phyloP scores from a whole-genome alignment of 768 basidiomycete genomes.

The Naganishia friedmannii region DNA sequence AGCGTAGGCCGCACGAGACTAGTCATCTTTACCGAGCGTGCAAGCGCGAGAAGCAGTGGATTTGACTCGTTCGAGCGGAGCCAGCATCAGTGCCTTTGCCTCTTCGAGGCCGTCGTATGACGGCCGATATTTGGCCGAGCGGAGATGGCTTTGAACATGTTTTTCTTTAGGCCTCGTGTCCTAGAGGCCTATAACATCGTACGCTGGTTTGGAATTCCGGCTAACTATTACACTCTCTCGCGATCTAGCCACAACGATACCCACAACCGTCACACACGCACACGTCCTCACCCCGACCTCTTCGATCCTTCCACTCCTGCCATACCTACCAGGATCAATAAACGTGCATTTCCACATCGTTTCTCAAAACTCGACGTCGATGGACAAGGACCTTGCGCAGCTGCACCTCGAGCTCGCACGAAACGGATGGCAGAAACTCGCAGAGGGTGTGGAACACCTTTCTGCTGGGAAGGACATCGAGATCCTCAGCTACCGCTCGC shows the following conservation, averaged over 20 bases:
- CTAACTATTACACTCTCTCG: neutral
- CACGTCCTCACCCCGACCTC: conserved; percentile 47
- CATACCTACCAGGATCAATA: conserved; percentile 45
- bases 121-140: no score
- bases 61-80: no score
- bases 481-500: conserved; percentile 19
- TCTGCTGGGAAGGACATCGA: conserved; percentile 37
- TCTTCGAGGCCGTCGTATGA: no score
- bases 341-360: conserved; percentile 47
- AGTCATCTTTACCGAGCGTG: no score
- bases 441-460: conserved; percentile 18
- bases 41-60: no score
- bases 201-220: no score
- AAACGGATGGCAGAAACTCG: conserved; percentile 22
- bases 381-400: neutral
- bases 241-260: conserved; percentile 43
- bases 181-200: no score
- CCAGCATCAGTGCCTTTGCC: neutral
- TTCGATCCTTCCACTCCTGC: conserved; percentile 36
- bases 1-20: no score
- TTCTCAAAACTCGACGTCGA: conserved; percentile 4
- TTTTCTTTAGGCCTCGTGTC: no score
- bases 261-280: conserved; percentile 39
- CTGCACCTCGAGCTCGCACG: conserved; percentile 25
- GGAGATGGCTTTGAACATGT: no score